phyloP scores from a whole-genome alignment of 2,329 filamentous ascomycete species.

The Colletotrichum costaricense region DNA sequence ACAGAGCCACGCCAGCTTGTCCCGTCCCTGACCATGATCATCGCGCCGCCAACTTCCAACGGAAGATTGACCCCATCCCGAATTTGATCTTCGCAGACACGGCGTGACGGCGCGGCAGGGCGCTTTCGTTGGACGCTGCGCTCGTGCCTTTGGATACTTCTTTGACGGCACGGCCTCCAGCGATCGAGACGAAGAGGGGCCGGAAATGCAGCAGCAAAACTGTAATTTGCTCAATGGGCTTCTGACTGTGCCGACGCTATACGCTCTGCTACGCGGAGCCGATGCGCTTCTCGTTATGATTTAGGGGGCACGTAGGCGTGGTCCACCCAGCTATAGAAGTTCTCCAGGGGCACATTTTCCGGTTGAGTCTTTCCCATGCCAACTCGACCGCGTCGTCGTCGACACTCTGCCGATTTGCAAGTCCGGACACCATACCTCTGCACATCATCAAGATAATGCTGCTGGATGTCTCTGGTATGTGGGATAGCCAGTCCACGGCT shows the following conservation, averaged over 20 bases:
- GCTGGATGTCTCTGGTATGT: neutral
- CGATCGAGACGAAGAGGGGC: slow-evolving; percentile 13
- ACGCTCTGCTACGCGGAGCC: neutral
- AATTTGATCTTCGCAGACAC: neutral
- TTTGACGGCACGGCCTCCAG: slow-evolving; percentile 11
- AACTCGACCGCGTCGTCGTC: slow-evolving; percentile 1
- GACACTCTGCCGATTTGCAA: neutral
- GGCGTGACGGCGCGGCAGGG: neutral
- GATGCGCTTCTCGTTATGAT: neutral
- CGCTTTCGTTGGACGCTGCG: neutral
- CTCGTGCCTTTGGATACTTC: neutral
- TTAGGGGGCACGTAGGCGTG: neutral
- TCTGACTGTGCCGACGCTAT: neutral
- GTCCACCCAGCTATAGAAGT: neutral
- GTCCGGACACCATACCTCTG: neutral
- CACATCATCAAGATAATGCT: neutral
- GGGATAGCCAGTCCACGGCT: neutral
- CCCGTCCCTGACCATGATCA: slow-evolving; percentile 1
- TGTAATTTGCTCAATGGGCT: neutral
- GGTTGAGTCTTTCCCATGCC: slow-evolving; percentile 2
- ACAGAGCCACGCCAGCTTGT: slow-evolving; percentile 7
- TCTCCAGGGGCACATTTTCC: neutral
- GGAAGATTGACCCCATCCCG: neutral
- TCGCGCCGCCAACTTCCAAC: slow-evolving; percentile 13
- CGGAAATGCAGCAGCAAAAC: neutral